These are phyloP conservation scores for Phlyctochytrium bullatum DNA, from an alignment of 192 early-diverging fungal species.

Conservation along the genomic window DNA sequence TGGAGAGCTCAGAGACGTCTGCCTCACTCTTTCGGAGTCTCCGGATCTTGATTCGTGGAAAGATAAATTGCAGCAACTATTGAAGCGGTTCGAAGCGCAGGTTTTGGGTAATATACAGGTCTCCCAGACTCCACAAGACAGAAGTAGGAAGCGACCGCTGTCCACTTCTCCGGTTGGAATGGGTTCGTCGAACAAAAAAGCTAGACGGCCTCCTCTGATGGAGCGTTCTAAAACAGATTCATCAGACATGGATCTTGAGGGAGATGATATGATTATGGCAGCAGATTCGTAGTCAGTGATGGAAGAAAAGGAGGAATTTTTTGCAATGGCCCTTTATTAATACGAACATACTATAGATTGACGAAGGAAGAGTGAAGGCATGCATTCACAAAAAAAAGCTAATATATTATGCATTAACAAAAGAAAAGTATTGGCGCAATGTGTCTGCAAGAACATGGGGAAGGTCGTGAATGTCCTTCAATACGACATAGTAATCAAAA, in stretches of 20 bases:
- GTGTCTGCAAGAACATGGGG: slow-evolving; percentile 88
- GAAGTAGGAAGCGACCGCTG: background rate
- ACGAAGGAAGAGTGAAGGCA: background rate
- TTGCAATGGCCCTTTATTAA: background rate
- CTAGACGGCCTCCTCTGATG: no score
- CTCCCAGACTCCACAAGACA: background rate
- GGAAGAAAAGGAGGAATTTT: background rate
- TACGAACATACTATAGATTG: background rate
- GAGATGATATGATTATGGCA: background rate
- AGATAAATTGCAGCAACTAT: background rate
- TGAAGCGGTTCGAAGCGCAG: background rate
- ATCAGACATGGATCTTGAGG: background rate
- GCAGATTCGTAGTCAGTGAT: background rate
- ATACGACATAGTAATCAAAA: slow-evolving; percentile 94
- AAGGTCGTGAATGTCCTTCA: slow-evolving; percentile 83
- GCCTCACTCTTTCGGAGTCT: background rate
- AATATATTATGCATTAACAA: slow-evolving; percentile 46
- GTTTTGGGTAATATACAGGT: background rate
- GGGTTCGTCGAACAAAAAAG: no score
- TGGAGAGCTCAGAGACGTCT: background rate
- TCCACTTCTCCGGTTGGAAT: no score
- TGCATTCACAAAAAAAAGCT: background rate
- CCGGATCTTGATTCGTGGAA: background rate
- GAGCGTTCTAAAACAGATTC: background rate
- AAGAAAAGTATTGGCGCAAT: slow-evolving; percentile 93